phyloP scores from a whole-genome alignment of 257 asterid genomes.

The Solanum infundibuliforme region DNA sequence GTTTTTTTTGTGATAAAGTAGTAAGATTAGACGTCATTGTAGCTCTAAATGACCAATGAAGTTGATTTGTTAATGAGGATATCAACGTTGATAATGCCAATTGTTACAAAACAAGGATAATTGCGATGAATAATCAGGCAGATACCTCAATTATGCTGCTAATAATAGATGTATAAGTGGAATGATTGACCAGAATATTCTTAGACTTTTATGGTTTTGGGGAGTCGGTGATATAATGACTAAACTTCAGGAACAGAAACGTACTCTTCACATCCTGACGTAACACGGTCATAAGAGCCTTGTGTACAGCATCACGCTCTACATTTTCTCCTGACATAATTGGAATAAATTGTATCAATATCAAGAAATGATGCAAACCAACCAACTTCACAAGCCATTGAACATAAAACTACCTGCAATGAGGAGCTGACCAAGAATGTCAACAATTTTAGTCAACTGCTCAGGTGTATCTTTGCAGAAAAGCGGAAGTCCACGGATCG shows the following conservation, averaged over 20 bases:
- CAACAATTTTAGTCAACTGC: slow-evolving; percentile 61
- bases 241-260: slow-evolving; percentile 10
- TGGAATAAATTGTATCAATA: neutral
- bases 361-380: neutral
- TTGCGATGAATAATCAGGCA: neutral
- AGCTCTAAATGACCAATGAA: neutral
- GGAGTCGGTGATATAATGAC: neutral
- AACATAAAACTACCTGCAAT: slow-evolving; percentile 45
- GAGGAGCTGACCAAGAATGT: slow-evolving; percentile 74
- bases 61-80: neutral
- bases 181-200: neutral
- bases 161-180: neutral
- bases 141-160: neutral
- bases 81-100: neutral
- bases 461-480: slow-evolving; percentile 94
- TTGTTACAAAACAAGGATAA: neutral
- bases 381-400: neutral
- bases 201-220: neutral
- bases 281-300: slow-evolving; percentile 70
- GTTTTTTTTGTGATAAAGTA: neutral
- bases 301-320: slow-evolving; percentile 95
- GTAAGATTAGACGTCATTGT: neutral
- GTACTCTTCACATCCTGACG: slow-evolving; percentile 92
- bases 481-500: slow-evolving; percentile 88
- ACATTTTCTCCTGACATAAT: slow-evolving; percentile 61